Percentiles rank a stretch among this genome's conserved stretches.
These are phyloP conservation scores for Penicillium sp. DNA, from an alignment of 2,329 filamentous ascomycete species.

Conservation along the genomic window DNA sequence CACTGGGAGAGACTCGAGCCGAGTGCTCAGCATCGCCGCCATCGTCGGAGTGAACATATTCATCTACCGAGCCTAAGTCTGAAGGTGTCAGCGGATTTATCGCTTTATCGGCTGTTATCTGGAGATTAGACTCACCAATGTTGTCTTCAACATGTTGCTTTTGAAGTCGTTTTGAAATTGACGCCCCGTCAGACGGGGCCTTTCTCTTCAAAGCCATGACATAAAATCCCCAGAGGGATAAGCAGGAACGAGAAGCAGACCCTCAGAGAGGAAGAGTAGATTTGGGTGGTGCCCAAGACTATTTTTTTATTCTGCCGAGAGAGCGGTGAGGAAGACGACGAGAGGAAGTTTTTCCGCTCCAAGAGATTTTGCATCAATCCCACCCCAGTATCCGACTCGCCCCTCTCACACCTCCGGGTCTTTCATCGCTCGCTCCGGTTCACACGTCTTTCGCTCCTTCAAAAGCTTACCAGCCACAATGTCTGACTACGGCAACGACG, in stretches of 20 bases:
- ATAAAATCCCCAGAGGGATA: slow-evolving; percentile 3
- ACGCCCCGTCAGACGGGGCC: slow-evolving; percentile 25
- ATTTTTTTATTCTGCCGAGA: slow-evolving; percentile 34
- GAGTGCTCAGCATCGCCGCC: slow-evolving; percentile 36
- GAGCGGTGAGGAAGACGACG: slow-evolving; percentile 34
- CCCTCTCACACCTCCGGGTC: slow-evolving; percentile 19
- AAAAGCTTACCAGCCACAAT: slow-evolving; percentile 46
- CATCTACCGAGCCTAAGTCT: slow-evolving; percentile 33
- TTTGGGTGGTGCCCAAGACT: slow-evolving; percentile 17
- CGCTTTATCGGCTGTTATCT: slow-evolving; percentile 2
- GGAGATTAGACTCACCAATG: slow-evolving; percentile 28
- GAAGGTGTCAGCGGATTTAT: slow-evolving; percentile 26
- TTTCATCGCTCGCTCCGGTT: slow-evolving; percentile 15
- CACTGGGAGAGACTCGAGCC: slow-evolving; percentile 30
- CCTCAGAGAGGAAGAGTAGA: slow-evolving; percentile 1
- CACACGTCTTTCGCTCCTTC: slow-evolving; percentile 12
- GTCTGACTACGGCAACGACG: slow-evolving; percentile 74
- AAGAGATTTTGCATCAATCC: slow-evolving; percentile 24
- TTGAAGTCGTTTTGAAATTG: slow-evolving; percentile 34
- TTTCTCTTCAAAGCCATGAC: slow-evolving; percentile 42
- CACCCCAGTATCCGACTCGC: slow-evolving; percentile 15
- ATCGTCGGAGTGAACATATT: slow-evolving; percentile 39
- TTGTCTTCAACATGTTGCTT: slow-evolving; percentile 29
- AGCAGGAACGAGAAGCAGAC: not conserved
- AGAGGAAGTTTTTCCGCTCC: slow-evolving; percentile 40